Evolutionary conservation across 768 basidiomycete genomes (phyloP), one percentile per base, ranked within the genome.

Genomic region (Rhizopogon sp.): DNA sequence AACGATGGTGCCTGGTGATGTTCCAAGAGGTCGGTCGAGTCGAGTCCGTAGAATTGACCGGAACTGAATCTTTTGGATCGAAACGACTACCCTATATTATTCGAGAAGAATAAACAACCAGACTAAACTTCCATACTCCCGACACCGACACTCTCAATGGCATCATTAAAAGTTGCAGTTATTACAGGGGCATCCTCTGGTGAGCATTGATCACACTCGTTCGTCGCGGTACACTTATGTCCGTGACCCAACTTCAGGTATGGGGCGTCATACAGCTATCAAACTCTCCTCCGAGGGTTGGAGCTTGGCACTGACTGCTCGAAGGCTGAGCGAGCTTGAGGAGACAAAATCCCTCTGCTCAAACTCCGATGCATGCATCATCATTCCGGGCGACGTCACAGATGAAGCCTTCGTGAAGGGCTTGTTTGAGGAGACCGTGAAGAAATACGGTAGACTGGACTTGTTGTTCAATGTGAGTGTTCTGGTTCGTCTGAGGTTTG

Each of bases 111-210:
- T 4, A 25, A 25, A 4, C 25, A 25, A 25, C 3, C 25, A 25
- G 25, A 25, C 25, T 25, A 25, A 0, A 25, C 22, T 25, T 25
- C 22, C 22, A 25, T 2, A 25, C 22, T 25, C 25, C 25, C 25
- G 25, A 25, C 25, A 25, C 25, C 25, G 25, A 25, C 25, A 5
- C 25, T n/a, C 8, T 9, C 13, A 29, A 76, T 85, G 58, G 70
- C 81, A 54, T 71, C 74, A 4, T 77, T 72, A 39, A 82, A 85
- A 41, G 88, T 94, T 41, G 88, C 88, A 4, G 79, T 93, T 59
- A 78, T 95, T 66, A 95, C 92, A 2, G 93, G 93, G 39, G 91
- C 89, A 22, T 90, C 88, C 3, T 85, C 83, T 47, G 92, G 93
- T 75, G 25, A 11, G 66, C 62, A n/a, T 13, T 3, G 6, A 41